Evolutionary conservation across 495 filamentous ascomycete species (phyloP).

Genomic region (Umbilicaria muhlenbergii): DNA sequence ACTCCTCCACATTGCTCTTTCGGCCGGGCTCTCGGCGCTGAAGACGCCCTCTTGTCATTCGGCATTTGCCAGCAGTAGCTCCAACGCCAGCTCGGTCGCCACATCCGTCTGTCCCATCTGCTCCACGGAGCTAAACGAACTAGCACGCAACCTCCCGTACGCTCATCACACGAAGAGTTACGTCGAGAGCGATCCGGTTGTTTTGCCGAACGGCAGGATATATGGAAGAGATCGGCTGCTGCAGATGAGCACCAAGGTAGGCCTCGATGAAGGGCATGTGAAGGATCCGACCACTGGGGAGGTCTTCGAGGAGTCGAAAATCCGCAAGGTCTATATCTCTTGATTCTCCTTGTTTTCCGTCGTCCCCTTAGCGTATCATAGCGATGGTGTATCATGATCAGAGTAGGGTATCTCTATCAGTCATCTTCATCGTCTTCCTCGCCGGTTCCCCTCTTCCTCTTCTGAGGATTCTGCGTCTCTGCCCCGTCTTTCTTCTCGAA

Average conservation of each 20-base stretch:
- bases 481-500: slow-evolving; percentile 52
- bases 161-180: slow-evolving; percentile 88
- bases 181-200: slow-evolving; percentile 70
- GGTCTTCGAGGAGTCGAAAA: slow-evolving; percentile 37
- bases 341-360: slow-evolving; percentile 1
- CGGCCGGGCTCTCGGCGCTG: slow-evolving; percentile 80
- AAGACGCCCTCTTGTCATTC: slow-evolving; percentile 94
- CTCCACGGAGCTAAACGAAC: slow-evolving; percentile 80
- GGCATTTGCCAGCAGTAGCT: slow-evolving; percentile 37
- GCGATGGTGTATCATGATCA: not conserved
- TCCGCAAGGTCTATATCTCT: slow-evolving; percentile 86
- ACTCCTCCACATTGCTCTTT: slow-evolving; percentile 81
- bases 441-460: slow-evolving; percentile 26
- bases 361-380: not conserved
- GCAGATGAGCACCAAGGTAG: slow-evolving; percentile 61
- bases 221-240: slow-evolving; percentile 65
- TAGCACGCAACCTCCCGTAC: slow-evolving; percentile 79
- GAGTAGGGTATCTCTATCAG: slow-evolving; percentile 1
- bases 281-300: slow-evolving; percentile 73
- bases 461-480: slow-evolving; percentile 9
- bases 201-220: slow-evolving; percentile 75
- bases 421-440: slow-evolving; percentile 28
- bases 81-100: slow-evolving; percentile 39
- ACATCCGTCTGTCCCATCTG: slow-evolving; percentile 84
- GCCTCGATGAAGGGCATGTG: slow-evolving; percentile 43